Conservation (phyloP, 345 rosid species). For the Heritiera fomes region DNA sequence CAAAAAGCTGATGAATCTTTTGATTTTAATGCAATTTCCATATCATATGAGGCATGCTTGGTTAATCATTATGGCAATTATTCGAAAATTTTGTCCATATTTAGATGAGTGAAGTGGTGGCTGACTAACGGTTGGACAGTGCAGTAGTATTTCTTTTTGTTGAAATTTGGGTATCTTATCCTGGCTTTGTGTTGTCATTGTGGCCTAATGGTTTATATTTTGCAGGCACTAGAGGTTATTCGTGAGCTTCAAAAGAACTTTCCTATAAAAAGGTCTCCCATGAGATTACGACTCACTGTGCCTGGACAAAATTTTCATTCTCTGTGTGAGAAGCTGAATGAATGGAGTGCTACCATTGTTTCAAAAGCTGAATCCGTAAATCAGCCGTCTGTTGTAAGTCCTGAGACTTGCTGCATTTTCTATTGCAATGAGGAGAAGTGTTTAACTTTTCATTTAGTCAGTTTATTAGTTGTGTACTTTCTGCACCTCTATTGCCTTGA, state of each 20-base stretch:
- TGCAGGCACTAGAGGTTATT: constrained; percentile 86
- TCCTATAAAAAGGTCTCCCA: constrained; percentile 90
- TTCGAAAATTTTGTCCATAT: not conserved
- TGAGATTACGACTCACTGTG: constrained; percentile 71
- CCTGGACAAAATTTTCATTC: constrained; percentile 44
- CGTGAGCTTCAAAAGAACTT: constrained; percentile 94
- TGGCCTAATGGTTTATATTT: not conserved
- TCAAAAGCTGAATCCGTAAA: constrained; percentile 79
- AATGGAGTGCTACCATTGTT: constrained; percentile 61
- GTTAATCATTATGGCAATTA: not conserved
- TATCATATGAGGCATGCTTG: not conserved
- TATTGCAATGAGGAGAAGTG: not conserved
- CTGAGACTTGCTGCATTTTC: not conserved
- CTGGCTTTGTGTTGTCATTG: not conserved
- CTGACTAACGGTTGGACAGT: not conserved
- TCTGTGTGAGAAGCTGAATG: constrained; percentile 59
- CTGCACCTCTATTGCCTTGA: not conserved
- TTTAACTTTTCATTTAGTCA: not conserved
- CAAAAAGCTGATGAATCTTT: not conserved
- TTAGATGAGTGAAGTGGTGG: not conserved
- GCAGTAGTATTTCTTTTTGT: not conserved
- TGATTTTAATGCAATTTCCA: not conserved
- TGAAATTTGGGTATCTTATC: not conserved
- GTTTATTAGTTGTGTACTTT: not conserved
- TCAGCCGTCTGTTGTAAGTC: constrained; percentile 70